phyloP scores from a whole-genome alignment of 176 grass and related monocot genomes.

The Triticum dicoccoides region DNA sequence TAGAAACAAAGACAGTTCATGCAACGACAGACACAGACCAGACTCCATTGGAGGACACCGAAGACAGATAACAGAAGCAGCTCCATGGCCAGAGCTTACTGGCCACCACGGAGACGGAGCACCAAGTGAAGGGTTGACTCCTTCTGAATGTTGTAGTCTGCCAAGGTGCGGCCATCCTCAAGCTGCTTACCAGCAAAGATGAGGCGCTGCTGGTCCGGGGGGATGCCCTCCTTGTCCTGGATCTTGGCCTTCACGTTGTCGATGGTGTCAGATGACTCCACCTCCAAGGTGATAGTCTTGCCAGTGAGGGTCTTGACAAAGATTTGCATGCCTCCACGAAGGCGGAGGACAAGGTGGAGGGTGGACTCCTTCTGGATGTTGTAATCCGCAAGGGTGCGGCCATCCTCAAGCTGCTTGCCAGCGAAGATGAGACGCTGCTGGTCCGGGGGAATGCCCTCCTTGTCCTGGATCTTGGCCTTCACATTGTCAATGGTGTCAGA shows the following conservation, averaged over 20 bases:
- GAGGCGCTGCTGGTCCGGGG: constrained; percentile 71
- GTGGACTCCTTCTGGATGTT: constrained; percentile 80
- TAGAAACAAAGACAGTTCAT: too few species aligned
- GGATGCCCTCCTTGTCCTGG: constrained; percentile 84
- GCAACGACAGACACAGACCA: too few species aligned
- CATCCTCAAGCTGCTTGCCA: constrained; percentile 63
- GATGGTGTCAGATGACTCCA: constrained; percentile 78
- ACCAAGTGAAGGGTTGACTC: constrained; percentile 41
- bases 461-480: constrained; percentile 79
- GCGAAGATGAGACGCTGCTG: constrained; percentile 65
- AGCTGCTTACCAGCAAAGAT: constrained; percentile 84
- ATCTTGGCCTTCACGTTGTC: constrained; percentile 83
- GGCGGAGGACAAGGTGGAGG: constrained; percentile 62
- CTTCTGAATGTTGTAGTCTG: constrained; percentile 91
- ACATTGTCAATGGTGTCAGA: constrained; percentile 76
- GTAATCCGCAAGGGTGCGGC: constrained; percentile 53
- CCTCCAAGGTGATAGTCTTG: constrained; percentile 91
- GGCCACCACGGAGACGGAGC: neutral
- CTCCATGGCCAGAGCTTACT: too few species aligned
- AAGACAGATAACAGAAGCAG: too few species aligned
- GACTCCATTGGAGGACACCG: too few species aligned
- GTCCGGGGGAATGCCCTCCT: constrained; percentile 59
- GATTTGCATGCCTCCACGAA: constrained; percentile 69
- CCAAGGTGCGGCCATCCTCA: constrained; percentile 68
- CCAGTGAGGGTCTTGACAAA: constrained; percentile 91